Evolutionary conservation across 345 rosid genomes (phyloP).

Genomic region (Physaria fendleri): DNA sequence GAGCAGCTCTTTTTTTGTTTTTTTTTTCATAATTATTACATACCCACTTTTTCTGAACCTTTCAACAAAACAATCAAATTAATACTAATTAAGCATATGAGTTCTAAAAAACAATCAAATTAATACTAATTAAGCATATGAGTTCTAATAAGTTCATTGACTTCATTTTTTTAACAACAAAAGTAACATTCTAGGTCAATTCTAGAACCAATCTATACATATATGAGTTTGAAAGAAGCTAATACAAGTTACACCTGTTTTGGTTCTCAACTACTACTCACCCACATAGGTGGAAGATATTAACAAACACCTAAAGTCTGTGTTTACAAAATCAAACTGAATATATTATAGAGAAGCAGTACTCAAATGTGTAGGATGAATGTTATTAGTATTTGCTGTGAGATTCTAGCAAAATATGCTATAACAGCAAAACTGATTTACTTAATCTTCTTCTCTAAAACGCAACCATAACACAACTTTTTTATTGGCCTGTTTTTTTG

Average conservation of each 20-base stretch:
- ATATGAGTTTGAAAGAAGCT: slow-evolving; percentile 1
- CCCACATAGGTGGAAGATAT: neutral
- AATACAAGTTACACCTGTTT: neutral
- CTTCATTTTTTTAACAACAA: neutral
- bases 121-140: neutral
- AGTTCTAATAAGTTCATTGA: neutral
- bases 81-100: neutral
- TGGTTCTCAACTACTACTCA: slow-evolving; percentile 4
- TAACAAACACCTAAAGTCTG: neutral
- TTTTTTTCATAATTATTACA: too few species aligned
- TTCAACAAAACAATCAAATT: neutral
- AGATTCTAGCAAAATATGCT: slow-evolving; percentile 24
- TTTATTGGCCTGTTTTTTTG: neutral
- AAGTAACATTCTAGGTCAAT: neutral
- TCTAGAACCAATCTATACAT: neutral
- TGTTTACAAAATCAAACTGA: neutral
- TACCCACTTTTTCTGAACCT: too few species aligned
- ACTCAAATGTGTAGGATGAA: slow-evolving; percentile 25
- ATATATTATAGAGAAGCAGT: slow-evolving; percentile 6
- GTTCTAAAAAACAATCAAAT: neutral
- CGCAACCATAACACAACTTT: neutral
- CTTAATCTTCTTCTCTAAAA: slow-evolving; percentile 8
- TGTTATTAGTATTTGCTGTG: slow-evolving; percentile 24
- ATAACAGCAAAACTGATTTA: slow-evolving; percentile 16
- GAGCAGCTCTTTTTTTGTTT: too few species aligned